phyloP scores from a whole-genome alignment of 305 asterid species.

The Lippia alba region DNA sequence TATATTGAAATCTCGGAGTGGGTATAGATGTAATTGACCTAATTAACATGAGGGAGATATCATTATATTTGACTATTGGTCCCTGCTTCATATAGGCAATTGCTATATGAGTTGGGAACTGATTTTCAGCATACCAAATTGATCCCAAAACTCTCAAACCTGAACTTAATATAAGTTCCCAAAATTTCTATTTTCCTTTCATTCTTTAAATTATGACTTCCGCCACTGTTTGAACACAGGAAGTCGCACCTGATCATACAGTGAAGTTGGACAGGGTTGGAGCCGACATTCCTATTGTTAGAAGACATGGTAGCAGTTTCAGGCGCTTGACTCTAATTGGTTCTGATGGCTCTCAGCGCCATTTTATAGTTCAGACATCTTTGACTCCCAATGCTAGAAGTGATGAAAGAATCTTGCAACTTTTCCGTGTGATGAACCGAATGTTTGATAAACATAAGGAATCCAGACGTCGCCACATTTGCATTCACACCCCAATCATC shows the following conservation, averaged over 20 bases:
- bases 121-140: background rate
- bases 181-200: constrained; percentile 4
- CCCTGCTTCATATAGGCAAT: too few species aligned
- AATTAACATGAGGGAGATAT: too few species aligned
- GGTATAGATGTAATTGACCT: too few species aligned
- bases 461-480: constrained; percentile 94
- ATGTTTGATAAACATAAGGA: constrained; percentile 99
- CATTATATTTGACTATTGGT: too few species aligned
- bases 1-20: too few species aligned
- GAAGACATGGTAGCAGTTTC: constrained; percentile 99
- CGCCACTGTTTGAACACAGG: constrained; percentile 52
- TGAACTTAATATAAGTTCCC: constrained; percentile 7
- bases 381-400: constrained; percentile 99
- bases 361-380: constrained; percentile 98
- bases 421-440: constrained; percentile 94
- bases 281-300: constrained; percentile 94
- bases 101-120: too few species aligned
- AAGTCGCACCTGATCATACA: constrained; percentile 98
- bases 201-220: constrained; percentile 3
- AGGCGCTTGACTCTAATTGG: constrained; percentile 96
- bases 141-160: background rate
- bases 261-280: constrained; percentile 98
- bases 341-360: constrained; percentile 99
- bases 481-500: constrained; percentile 94
- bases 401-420: constrained; percentile 98